Percentiles rank a stretch among this genome's conserved stretches.
Conservation (phyloP, 2,329 filamentous ascomycete genomes). For the Teratosphaeria epicoccoides region DNA sequence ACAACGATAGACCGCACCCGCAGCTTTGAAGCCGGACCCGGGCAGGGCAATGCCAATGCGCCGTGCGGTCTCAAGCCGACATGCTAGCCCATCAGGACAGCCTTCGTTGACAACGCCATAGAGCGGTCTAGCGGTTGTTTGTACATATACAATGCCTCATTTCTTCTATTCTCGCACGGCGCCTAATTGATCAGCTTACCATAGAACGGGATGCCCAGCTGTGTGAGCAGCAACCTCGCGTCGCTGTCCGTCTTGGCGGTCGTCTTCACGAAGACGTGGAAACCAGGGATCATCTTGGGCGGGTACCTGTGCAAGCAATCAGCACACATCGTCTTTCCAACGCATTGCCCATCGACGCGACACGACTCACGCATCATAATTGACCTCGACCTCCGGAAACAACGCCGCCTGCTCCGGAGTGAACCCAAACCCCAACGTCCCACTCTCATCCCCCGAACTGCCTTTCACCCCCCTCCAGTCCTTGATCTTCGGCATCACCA, state of each 20-base stretch:
- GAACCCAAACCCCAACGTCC: slow-evolving; percentile 79
- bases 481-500: slow-evolving; percentile 91
- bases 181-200: slow-evolving; percentile 54
- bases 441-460: slow-evolving; percentile 71
- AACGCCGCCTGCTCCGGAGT: slow-evolving; percentile 62
- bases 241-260: slow-evolving; percentile 77
- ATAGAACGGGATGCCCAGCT: slow-evolving; percentile 70
- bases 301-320: slow-evolving; percentile 41
- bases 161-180: not conserved
- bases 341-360: not conserved
- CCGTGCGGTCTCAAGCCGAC: no score
- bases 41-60: not conserved
- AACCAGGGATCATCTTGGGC: slow-evolving; percentile 71
- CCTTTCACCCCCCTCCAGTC: slow-evolving; percentile 79
- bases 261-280: slow-evolving; percentile 73
- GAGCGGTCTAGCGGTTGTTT: no score
- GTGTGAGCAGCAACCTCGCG: slow-evolving; percentile 61
- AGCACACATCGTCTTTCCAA: not conserved
- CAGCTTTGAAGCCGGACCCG: not conserved
- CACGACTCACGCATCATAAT: slow-evolving; percentile 73
- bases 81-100: no score
- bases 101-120: no score
- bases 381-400: slow-evolving; percentile 91
- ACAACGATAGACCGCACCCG: no score
- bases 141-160: not conserved